A percentile compares a stretch with the other conserved stretches of the same genome.
Evolutionary conservation across 164 flowering plant species (phyloP).

Genomic region (Platanus orientalis): DNA sequence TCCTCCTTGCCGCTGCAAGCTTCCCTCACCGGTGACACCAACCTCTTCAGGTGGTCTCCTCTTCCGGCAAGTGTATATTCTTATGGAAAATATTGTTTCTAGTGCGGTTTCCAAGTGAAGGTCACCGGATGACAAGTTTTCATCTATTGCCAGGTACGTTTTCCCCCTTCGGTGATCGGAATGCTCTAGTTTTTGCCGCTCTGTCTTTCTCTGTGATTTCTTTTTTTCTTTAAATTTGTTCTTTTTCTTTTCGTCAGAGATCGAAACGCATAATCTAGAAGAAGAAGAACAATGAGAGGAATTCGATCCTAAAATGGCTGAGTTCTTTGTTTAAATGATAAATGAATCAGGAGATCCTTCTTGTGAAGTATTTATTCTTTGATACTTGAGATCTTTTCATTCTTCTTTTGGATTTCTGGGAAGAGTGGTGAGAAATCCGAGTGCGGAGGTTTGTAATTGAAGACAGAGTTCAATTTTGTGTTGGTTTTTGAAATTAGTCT

Average conservation of each 20-base stretch:
- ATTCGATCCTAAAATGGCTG: neutral
- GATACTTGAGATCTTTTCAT: slow-evolving; percentile 2
- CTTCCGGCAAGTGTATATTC: too few species aligned
- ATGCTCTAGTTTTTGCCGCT: slow-evolving; percentile 12
- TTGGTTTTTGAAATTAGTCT: neutral
- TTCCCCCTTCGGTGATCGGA: too few species aligned
- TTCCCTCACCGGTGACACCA: too few species aligned
- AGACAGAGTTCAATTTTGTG: neutral
- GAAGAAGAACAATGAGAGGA: neutral
- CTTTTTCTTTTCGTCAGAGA: neutral
- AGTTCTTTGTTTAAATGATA: neutral
- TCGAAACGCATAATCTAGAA: neutral
- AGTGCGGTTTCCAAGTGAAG: too few species aligned
- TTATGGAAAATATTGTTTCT: too few species aligned
- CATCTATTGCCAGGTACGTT: too few species aligned
- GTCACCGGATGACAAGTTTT: too few species aligned
- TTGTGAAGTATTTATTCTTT: neutral
- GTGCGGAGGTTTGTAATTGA: slow-evolving; percentile 16
- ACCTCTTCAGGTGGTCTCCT: too few species aligned
- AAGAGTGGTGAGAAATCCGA: neutral
- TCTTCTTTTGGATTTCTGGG: neutral
- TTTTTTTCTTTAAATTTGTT: slow-evolving; percentile 16
- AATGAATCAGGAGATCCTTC: too few species aligned
- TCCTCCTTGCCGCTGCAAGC: too few species aligned
- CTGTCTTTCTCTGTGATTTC: slow-evolving; percentile 11